These are phyloP conservation scores for Cryptococcus depauperatus DNA, from an alignment of 1,284 basidiomycete species.

Conservation along the genomic window DNA sequence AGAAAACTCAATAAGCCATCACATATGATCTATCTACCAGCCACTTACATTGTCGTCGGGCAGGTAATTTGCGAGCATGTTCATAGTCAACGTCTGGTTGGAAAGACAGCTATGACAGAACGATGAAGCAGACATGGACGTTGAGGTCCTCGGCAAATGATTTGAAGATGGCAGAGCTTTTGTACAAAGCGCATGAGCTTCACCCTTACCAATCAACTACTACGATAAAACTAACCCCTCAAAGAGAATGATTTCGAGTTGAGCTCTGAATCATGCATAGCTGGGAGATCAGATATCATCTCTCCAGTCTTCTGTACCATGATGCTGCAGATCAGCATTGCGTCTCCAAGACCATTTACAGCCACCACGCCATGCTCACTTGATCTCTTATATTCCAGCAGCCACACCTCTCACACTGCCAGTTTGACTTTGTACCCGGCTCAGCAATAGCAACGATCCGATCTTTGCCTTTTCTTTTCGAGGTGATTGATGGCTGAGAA, in stretches of 20 bases:
- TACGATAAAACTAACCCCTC: constrained; percentile 58
- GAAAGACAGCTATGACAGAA: constrained; percentile 82
- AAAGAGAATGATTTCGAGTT: constrained; percentile 64
- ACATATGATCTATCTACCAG: not conserved
- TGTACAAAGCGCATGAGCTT: too few species aligned
- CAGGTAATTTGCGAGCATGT: constrained; percentile 78
- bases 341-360: not conserved
- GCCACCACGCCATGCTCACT: constrained; percentile 6
- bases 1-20: not conserved
- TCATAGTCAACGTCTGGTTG: constrained; percentile 78
- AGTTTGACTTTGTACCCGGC: constrained; percentile 31
- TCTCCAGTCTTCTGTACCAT: constrained; percentile 60
- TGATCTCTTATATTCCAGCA: constrained; percentile 40
- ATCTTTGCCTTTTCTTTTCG: constrained; percentile 18
- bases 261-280: constrained; percentile 68
- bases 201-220: too few species aligned
- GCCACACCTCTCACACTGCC: constrained; percentile 36
- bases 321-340: not conserved
- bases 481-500: not conserved
- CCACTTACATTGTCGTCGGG: constrained; percentile 56
- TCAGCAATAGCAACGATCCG: constrained; percentile 11
- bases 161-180: constrained; percentile 26
- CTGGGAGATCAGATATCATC: constrained; percentile 73
- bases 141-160: constrained; percentile 19
- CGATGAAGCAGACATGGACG: constrained; percentile 35